Conservation (phyloP, 305 asterid genomes). For the Striga hermonthica region DNA sequence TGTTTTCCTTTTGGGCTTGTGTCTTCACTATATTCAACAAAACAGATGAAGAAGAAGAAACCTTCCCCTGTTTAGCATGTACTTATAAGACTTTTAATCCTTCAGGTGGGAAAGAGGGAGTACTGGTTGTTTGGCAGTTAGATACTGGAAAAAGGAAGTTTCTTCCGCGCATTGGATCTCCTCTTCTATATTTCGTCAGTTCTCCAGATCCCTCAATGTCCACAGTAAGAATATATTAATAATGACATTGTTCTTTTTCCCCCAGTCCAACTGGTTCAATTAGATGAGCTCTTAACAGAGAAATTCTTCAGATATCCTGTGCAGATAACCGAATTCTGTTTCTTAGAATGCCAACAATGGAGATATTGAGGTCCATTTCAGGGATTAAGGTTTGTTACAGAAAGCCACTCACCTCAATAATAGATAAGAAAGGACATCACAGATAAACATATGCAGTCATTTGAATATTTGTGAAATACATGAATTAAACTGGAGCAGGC, state of each 20-base stretch:
- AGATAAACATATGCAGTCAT: slow-evolving; percentile 15
- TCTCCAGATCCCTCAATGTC: slow-evolving; percentile 84
- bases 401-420: slow-evolving; percentile 11
- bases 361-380: slow-evolving; percentile 62
- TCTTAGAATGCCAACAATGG: slow-evolving; percentile 82
- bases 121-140: slow-evolving; percentile 91
- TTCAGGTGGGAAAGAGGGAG: slow-evolving; percentile 94
- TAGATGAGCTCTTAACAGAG: slow-evolving; percentile 35
- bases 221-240: slow-evolving; percentile 50
- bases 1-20: slow-evolving; percentile 15
- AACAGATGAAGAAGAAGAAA: not conserved
- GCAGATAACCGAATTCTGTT: slow-evolving; percentile 83
- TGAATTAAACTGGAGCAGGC: slow-evolving; percentile 11
- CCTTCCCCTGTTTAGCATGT: slow-evolving; percentile 1
- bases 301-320: slow-evolving; percentile 76
- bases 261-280: slow-evolving; percentile 17
- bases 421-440: slow-evolving; percentile 12
- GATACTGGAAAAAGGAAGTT: slow-evolving; percentile 87
- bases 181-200: slow-evolving; percentile 57
- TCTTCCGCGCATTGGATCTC: slow-evolving; percentile 86
- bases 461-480: slow-evolving; percentile 24
- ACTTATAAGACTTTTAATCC: slow-evolving; percentile 15
- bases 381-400: slow-evolving; percentile 75
- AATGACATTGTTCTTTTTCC: slow-evolving; percentile 17
- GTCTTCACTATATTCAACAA: slow-evolving; percentile 6